Base-by-base conservation (phyloP, 257 asterid species). In the Solanum paucissectum region DNA sequence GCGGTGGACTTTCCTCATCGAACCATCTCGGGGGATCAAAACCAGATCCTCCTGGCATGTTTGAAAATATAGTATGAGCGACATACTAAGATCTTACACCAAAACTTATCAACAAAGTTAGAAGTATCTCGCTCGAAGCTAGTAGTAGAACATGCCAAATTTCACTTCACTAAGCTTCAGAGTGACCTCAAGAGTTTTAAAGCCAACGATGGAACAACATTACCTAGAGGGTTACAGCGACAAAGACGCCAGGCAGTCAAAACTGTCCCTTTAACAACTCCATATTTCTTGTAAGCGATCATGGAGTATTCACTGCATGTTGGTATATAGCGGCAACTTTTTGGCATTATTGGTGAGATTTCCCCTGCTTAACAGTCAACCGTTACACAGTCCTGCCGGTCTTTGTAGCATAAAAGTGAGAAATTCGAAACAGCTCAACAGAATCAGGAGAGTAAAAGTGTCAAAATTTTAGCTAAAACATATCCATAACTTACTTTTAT, bases 21-120 rank as follows among this genome's bases (percentile, higher is more conserved):
- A 94, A 95, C 99, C 99, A 97, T 88, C 99, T 90, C 0, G 98
- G 98, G 71, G 99, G 99, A 91, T 97, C 99, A 76, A 94, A 97
- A 72, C 99, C 98, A 83, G 97, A 93, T 27, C 96, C 97, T 87
- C 99, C 99, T 96, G 87, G 62, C 89, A 89, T 42, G 32, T 79
- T 66, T 69, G 83, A 33, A 71, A 33, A 20, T 23, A 34, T 12
- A 68, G 32, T 33, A 77, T 12, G 55, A 66, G 40, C 4, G 10
- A 77, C 71, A 40, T 25, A 49, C 36, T 29, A 60, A 86, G 37
- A 49, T 81, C 66, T 44, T 16, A 14, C 16, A 14, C 37, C 66
- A 79, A 27, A 38, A 44, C 25, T 44, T 42, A 27, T 7, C n/a
- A 77, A 79, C 84, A 27, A 79, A 44, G 58, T 3, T 7, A 14